phyloP scores from a whole-genome alignment of 495 filamentous ascomycete genomes.

The Xeromyces bisporus region DNA sequence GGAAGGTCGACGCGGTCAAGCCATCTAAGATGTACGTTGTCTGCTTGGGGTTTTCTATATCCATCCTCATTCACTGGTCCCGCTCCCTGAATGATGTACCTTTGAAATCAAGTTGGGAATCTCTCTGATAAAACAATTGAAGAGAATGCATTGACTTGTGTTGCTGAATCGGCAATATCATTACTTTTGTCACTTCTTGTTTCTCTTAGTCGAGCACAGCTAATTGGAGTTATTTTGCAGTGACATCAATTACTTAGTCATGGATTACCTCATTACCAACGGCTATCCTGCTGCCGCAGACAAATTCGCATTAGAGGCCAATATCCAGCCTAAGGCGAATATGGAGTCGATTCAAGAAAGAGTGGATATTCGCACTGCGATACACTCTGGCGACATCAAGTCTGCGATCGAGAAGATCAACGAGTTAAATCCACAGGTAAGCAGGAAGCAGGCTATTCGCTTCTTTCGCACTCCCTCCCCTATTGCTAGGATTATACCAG shows the following conservation, averaged over 20 bases:
- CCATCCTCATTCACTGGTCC: slow-evolving; percentile 7
- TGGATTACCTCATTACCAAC: slow-evolving; percentile 94
- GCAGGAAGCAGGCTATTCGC: slow-evolving; percentile 12
- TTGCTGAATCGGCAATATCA: too few relatives aligned
- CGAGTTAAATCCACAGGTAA: slow-evolving; percentile 77
- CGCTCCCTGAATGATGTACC: too few relatives aligned
- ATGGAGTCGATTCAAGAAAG: slow-evolving; percentile 56
- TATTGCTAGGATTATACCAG: slow-evolving; percentile 78
- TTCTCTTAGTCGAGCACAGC: too few relatives aligned
- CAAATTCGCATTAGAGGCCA: slow-evolving; percentile 88
- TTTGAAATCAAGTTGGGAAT: slow-evolving; percentile 95
- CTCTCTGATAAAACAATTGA: slow-evolving; percentile 84
- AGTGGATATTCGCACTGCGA: slow-evolving; percentile 62
- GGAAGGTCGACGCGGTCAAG: slow-evolving; percentile 70
- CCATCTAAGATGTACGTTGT: slow-evolving; percentile 59
- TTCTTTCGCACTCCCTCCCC: slow-evolving; percentile 2
- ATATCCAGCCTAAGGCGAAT: slow-evolving; percentile 56
- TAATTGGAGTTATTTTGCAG: slow-evolving; percentile 31
- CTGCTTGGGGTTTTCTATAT: slow-evolving; percentile 1
- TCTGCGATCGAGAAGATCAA: slow-evolving; percentile 74
- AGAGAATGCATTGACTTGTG: slow-evolving; percentile 73
- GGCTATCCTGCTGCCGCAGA: slow-evolving; percentile 86
- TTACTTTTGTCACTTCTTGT: too few relatives aligned
- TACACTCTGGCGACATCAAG: slow-evolving; percentile 71
- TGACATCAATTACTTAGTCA: slow-evolving; percentile 87